Conservation (phyloP, 805 yeast species). For the Candida fluviatilis region DNA sequence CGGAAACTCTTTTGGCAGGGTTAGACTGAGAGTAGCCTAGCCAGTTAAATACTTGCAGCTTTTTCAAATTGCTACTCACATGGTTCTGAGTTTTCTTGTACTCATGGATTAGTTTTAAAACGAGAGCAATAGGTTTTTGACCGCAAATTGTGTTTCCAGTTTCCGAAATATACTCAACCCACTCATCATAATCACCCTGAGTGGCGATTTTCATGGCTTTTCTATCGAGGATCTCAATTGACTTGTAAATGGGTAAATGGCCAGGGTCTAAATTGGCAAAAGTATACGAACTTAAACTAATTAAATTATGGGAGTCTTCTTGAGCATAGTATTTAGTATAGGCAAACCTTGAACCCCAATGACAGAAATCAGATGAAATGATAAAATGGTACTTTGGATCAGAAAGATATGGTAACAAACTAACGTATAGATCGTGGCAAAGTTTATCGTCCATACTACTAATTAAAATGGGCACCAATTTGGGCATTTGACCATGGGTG, state of each 20-base stretch:
- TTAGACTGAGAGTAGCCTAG: constrained; percentile 78
- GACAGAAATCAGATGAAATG: constrained; percentile 90
- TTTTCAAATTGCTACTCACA: constrained; percentile 4
- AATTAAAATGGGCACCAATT: constrained; percentile 76
- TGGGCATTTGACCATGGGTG: constrained; percentile 26
- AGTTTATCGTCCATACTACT: constrained; percentile 52
- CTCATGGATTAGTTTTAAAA: constrained; percentile 52
- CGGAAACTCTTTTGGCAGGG: constrained; percentile 40
- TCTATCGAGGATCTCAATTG: constrained; percentile 72
- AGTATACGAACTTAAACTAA: constrained; percentile 10
- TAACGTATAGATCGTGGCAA: constrained; percentile 42
- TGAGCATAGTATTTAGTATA: constrained; percentile 33
- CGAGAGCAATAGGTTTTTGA: constrained; percentile 69
- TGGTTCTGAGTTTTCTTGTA: constrained; percentile 7
- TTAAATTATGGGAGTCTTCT: constrained; percentile 19
- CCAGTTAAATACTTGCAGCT: constrained; percentile 54
- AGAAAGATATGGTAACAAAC: constrained; percentile 49
- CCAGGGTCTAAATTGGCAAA: constrained; percentile 9
- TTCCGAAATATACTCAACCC: constrained; percentile 60
- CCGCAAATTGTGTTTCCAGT: constrained; percentile 96
- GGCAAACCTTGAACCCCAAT: constrained; percentile 64
- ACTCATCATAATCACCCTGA: constrained; percentile 50
- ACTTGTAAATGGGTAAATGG: constrained; percentile 53
- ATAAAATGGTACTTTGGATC: constrained; percentile 64
- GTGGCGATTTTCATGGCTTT: constrained; percentile 62